Evolutionary conservation across 2,329 filamentous ascomycete genomes (phyloP).

Genomic region (Fusarium fracticaudum): DNA sequence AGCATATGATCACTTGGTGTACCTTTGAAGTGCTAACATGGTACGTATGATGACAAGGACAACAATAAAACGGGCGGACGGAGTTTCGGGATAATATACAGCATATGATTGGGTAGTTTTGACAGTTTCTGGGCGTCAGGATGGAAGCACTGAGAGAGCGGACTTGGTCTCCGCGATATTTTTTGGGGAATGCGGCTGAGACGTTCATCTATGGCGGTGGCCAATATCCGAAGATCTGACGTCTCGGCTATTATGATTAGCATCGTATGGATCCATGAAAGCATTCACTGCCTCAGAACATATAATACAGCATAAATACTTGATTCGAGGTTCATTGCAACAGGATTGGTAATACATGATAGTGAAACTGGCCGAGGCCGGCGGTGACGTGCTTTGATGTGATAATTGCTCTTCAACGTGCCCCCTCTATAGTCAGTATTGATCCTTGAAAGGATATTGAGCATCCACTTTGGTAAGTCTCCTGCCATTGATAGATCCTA

Average conservation of each 20-base stretch:
- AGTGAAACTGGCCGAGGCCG: slow-evolving; percentile 1
- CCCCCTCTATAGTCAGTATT: neutral
- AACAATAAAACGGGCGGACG: slow-evolving; percentile 31
- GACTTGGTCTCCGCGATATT: slow-evolving; percentile 37
- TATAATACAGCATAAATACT: neutral
- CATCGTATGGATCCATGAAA: neutral
- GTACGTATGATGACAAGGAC: neutral
- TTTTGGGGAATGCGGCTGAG: neutral
- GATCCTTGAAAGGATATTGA: neutral
- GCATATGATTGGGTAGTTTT: slow-evolving; percentile 22
- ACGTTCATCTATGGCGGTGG: neutral
- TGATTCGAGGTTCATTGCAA: neutral
- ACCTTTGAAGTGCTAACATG: neutral
- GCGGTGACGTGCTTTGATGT: slow-evolving; percentile 29
- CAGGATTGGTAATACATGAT: neutral
- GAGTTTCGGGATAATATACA: slow-evolving; percentile 28
- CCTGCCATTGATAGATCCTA: neutral
- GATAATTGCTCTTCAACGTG: slow-evolving; percentile 16
- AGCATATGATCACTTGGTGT: slow-evolving; percentile 1
- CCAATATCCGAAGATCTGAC: slow-evolving; percentile 4
- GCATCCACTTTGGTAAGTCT: neutral
- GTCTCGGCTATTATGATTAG: neutral
- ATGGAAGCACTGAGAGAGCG: slow-evolving; percentile 22
- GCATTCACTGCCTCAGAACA: neutral
- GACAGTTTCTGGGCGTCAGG: neutral